Evolutionary conservation across 495 filamentous ascomycete genomes (phyloP).

Genomic region (Neurospora tetrasperma): DNA sequence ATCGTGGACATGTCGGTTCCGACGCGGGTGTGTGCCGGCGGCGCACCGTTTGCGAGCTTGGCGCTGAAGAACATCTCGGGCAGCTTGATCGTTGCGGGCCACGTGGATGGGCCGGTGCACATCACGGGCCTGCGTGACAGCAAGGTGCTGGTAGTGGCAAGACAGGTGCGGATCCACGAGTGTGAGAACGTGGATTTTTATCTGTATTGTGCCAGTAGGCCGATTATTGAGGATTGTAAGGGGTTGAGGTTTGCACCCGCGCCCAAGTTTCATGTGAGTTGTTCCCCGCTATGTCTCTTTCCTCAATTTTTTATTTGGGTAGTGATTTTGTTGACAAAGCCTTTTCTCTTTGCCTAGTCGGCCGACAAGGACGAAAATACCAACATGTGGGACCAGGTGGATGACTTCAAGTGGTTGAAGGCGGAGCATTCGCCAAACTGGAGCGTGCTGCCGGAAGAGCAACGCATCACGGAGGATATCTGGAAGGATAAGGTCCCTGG

Average conservation of each 20-base stretch:
- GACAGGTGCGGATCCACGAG: constrained; percentile 87
- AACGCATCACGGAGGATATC: constrained; percentile 50
- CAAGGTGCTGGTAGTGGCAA: constrained; percentile 62
- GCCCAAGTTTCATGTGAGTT: constrained; percentile 56
- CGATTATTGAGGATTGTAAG: constrained; percentile 86
- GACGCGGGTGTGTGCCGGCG: constrained; percentile 29
- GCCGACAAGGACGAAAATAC: constrained; percentile 22
- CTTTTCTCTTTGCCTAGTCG: constrained; percentile 9
- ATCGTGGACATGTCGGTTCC: constrained; percentile 70
- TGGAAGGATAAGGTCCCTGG: constrained; percentile 66
- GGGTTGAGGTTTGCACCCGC: constrained; percentile 70
- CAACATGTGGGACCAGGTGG: constrained; percentile 80
- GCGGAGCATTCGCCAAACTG: constrained; percentile 81
- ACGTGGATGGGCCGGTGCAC: constrained; percentile 69
- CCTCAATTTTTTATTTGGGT: not conserved
- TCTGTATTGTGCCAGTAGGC: constrained; percentile 67
- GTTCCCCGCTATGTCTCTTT: not conserved
- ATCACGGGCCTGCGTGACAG: constrained; percentile 65
- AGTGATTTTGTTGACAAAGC: not conserved
- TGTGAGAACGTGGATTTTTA: constrained; percentile 73
- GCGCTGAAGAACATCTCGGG: constrained; percentile 57
- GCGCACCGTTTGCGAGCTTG: constrained; percentile 62
- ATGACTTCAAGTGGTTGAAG: constrained; percentile 97
- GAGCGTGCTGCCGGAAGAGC: constrained; percentile 51
- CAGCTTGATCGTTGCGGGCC: constrained; percentile 65